Evolutionary conservation across 306 rosid species (phyloP), one percentile per base, ranked within the genome.

Genomic region (Phaseolus lunatus): DNA sequence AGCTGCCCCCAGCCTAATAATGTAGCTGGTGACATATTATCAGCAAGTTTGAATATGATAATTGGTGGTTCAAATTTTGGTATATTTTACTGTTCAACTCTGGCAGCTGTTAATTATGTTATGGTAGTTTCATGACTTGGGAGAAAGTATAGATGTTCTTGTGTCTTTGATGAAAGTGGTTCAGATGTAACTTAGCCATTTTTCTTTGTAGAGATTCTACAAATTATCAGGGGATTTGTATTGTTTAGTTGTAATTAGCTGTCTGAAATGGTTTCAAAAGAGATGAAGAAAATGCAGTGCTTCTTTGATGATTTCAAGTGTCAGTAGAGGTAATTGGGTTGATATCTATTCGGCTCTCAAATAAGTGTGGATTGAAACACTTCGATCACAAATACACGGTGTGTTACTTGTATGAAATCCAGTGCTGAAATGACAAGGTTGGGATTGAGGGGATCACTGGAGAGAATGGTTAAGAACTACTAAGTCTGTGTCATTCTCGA

Each of bases 81-180:
- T 9, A 31, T n/a, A 29, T 19, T 19, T 47, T 47, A 10, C 15
- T 47, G 74, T 47, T 48, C 62, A 49, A 14, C 12, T 70, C 48
- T 31, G 39, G 27, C 12, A 50, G 75, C 43, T 49, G 45, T 70
- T 35, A 33, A 49, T 70, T 70, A 11, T 70, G 22, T 70, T 70
- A 11, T 70, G 20, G 64, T 31, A 35, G 76, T 19, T 71, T 14
- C 37, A 33, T 20, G 50, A 53, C 35, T 52, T 71, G 26, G 50
- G 65, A 3, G 8, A 50, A 27, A 5, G 8, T 16, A 48, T 47
- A 24, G 35, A 4, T 52, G 64, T 53, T 53, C 65, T 50, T 13
- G 6, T 52, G 15, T 20, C 12, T 53, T 33, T 0, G 10, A 47
- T 26, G 43, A 24, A 45, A 44, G 39, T 14, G 26, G 39, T 24